Evolutionary conservation across 179 eudicot species (phyloP).

Genomic region (Heliamphora pulchella): DNA sequence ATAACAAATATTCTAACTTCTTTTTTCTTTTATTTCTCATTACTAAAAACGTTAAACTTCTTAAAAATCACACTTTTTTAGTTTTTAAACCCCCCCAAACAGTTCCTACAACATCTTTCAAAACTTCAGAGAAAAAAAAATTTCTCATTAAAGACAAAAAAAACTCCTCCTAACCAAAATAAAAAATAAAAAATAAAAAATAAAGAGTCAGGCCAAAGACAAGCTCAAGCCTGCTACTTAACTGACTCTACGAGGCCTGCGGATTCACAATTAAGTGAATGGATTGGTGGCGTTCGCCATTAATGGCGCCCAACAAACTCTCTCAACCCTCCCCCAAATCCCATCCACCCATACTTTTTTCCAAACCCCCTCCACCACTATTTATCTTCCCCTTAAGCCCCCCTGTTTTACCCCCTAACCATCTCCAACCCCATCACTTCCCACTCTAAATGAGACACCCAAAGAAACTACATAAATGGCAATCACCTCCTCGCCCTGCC

Average conservation of each 20-base stretch:
- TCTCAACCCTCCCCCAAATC: neutral
- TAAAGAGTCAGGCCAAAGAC: too few species aligned
- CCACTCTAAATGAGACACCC: neutral
- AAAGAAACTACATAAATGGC: neutral
- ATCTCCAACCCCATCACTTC: neutral
- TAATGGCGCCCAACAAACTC: conserved; percentile 9
- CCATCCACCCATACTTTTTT: too few species aligned
- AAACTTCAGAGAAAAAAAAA: too few species aligned
- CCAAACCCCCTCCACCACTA: neutral
- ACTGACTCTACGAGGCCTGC: neutral
- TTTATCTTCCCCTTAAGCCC: neutral
- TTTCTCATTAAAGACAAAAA: too few species aligned
- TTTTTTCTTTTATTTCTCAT: too few species aligned
- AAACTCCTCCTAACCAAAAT: too few species aligned
- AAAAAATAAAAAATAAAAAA: too few species aligned
- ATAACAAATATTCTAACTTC: too few species aligned
- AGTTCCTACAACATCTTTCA: too few species aligned
- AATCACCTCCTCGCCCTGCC: neutral
- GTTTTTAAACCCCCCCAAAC: too few species aligned
- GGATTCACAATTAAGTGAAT: neutral
- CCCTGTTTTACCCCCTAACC: neutral
- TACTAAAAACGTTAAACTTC: too few species aligned
- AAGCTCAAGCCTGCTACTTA: neutral
- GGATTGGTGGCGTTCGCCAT: neutral
- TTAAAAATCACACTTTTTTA: too few species aligned